Evolutionary conservation across 331 rosid genomes (phyloP).

Genomic region (Rhamnella rubrinervis): DNA sequence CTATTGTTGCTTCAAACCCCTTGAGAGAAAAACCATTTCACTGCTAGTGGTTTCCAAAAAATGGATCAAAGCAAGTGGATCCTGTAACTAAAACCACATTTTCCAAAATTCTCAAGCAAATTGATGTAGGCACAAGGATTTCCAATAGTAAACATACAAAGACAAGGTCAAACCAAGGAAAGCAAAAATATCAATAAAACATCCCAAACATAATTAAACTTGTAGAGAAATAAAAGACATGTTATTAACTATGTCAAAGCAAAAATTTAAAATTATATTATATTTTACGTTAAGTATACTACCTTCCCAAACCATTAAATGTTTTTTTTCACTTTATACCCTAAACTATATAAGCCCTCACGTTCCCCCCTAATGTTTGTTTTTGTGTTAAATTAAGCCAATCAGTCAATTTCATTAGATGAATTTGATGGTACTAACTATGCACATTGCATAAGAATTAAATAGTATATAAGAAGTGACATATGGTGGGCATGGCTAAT

Average conservation of each 20-base stretch:
- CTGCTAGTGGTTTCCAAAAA: not conserved
- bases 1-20: not conserved
- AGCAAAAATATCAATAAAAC: not conserved
- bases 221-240: not conserved
- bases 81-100: not conserved
- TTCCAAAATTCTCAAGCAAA: not conserved
- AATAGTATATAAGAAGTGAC: too few relatives aligned
- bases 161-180: not conserved
- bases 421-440: too few relatives aligned
- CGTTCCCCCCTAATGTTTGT: too few relatives aligned
- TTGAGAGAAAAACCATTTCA: not conserved
- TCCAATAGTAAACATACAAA: not conserved
- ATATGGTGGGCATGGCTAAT: too few relatives aligned
- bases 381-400: too few relatives aligned
- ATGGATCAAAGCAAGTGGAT: not conserved
- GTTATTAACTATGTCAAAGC: not conserved
- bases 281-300: too few relatives aligned
- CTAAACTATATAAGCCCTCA: too few relatives aligned
- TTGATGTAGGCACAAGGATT: slow-evolving; percentile 3
- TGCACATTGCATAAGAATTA: too few relatives aligned
- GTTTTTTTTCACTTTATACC: too few relatives aligned
- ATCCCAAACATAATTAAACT: not conserved
- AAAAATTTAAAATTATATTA: too few relatives aligned
- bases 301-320: too few relatives aligned
- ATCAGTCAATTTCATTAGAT: too few relatives aligned